These are phyloP conservation scores for Hymenoscyphus salicellus DNA, from an alignment of 2,329 filamentous ascomycete genomes.

Conservation along the genomic window DNA sequence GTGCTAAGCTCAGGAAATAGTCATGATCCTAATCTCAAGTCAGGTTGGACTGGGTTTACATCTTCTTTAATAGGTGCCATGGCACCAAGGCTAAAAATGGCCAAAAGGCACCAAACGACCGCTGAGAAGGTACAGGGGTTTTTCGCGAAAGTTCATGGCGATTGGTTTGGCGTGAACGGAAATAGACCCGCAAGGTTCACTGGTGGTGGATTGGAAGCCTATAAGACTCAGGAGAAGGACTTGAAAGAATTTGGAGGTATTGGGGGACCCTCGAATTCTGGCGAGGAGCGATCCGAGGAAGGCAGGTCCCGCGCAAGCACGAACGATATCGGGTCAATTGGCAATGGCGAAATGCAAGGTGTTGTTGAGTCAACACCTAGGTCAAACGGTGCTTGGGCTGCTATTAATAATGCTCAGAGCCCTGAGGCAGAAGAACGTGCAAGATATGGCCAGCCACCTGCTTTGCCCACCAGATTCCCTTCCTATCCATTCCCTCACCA, in stretches of 20 bases:
- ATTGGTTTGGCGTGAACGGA: not conserved
- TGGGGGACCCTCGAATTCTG: conserved; percentile 15
- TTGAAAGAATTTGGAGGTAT: conserved; percentile 49
- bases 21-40: not conserved
- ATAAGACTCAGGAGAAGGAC: conserved; percentile 51
- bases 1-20: conserved; percentile 36
- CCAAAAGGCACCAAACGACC: conserved; percentile 52
- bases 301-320: conserved; percentile 30
- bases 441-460: conserved; percentile 21
- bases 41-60: conserved; percentile 41
- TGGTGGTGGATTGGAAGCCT: conserved; percentile 55
- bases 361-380: conserved; percentile 29
- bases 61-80: conserved; percentile 51
- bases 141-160: conserved; percentile 38
- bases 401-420: conserved; percentile 29
- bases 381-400: conserved; percentile 28
- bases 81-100: conserved; percentile 53
- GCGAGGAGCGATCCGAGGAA: conserved; percentile 26
- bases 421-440: conserved; percentile 28
- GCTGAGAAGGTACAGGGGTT: conserved; percentile 53
- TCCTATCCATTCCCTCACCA: conserved; percentile 18
- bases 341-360: conserved; percentile 35
- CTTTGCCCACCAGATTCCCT: conserved; percentile 17
- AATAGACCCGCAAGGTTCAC: conserved; percentile 5
- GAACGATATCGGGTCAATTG: conserved; percentile 27